These are phyloP conservation scores for Coemansia sp. DNA, from an alignment of 192 early-diverging fungal genomes.

Conservation along the genomic window DNA sequence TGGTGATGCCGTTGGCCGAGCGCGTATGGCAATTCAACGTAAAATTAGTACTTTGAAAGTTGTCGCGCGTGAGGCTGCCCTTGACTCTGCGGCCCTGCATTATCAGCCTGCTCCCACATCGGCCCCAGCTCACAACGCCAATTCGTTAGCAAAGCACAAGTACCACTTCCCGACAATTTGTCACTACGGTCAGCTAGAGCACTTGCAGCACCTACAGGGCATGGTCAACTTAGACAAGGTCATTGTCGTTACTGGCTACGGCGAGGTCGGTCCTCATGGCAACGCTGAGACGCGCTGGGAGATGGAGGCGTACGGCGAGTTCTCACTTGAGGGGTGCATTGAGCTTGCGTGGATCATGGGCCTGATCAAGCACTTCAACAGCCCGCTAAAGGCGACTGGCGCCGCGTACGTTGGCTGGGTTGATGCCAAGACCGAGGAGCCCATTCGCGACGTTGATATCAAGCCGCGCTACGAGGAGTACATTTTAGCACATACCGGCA, in stretches of 20 bases:
- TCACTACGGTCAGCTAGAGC: slow-evolving; percentile 62
- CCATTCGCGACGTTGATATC: slow-evolving; percentile 81
- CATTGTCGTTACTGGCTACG: slow-evolving; percentile 89
- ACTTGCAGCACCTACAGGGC: slow-evolving; percentile 63
- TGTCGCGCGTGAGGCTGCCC: background rate
- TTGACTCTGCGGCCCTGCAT: background rate
- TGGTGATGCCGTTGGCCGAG: background rate
- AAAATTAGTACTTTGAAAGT: background rate
- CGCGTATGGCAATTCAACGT: background rate
- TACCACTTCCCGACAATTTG: slow-evolving; percentile 77
- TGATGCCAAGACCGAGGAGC: slow-evolving; percentile 79
- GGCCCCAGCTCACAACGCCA: background rate
- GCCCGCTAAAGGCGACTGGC: background rate
- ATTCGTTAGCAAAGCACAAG: slow-evolving; percentile 79
- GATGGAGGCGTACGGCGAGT: slow-evolving; percentile 80
- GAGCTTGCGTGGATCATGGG: slow-evolving; percentile 99
- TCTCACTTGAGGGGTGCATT: slow-evolving; percentile 65
- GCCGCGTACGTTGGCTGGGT: slow-evolving; percentile 72
- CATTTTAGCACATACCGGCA: slow-evolving; percentile 74
- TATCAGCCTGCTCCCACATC: background rate
- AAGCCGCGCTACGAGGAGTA: slow-evolving; percentile 88
- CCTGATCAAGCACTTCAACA: slow-evolving; percentile 83
- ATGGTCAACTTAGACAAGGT: slow-evolving; percentile 91
- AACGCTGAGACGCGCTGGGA: slow-evolving; percentile 93
- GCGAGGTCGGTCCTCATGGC: slow-evolving; percentile 92